These are phyloP conservation scores for Cryptosporidium viatorum DNA, from an alignment of 169 alveolate genomes.

Conservation along the genomic window DNA sequence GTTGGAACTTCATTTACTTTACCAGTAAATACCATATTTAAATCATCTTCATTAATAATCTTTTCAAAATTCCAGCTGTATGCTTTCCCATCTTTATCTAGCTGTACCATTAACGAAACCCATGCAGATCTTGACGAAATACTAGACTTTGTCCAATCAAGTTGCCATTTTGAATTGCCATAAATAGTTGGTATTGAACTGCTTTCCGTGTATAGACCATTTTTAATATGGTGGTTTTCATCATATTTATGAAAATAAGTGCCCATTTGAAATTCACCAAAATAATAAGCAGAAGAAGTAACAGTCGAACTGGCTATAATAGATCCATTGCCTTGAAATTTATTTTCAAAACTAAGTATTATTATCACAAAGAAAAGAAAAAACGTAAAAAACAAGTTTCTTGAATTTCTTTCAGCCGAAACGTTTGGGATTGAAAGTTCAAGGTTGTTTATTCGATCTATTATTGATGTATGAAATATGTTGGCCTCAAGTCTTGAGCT, in stretches of 20 bases:
- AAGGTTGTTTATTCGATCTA: conserved; percentile 3
- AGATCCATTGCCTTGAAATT: conserved; percentile 29
- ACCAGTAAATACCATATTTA: background rate
- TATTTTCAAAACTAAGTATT: conserved; percentile 26
- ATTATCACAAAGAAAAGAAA: conserved; percentile 10
- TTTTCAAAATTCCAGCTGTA: conserved; percentile 31
- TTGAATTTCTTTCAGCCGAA: conserved; percentile 20
- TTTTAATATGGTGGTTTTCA: background rate
- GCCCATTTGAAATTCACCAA: conserved; percentile 48
- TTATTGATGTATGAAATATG: background rate
- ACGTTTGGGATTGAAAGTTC: conserved; percentile 9
- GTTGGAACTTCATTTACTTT: background rate
- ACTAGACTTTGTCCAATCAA: conserved; percentile 68
- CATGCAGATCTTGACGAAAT: conserved; percentile 35
- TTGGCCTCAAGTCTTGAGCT: conserved; percentile 1
- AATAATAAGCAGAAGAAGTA: conserved; percentile 41
- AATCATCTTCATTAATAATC: background rate
- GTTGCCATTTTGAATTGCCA: conserved; percentile 67
- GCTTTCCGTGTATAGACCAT: background rate
- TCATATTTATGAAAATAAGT: background rate
- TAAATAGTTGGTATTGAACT: background rate
- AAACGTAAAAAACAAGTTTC: conserved; percentile 14
- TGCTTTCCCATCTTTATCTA: conserved; percentile 4
- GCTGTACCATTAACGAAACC: conserved; percentile 28
- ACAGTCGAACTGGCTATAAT: background rate